A percentile compares a stretch with the other conserved stretches of the same genome.
Conservation (phyloP, 108 stramenopile genomes). For the Fragilaria radians region DNA sequence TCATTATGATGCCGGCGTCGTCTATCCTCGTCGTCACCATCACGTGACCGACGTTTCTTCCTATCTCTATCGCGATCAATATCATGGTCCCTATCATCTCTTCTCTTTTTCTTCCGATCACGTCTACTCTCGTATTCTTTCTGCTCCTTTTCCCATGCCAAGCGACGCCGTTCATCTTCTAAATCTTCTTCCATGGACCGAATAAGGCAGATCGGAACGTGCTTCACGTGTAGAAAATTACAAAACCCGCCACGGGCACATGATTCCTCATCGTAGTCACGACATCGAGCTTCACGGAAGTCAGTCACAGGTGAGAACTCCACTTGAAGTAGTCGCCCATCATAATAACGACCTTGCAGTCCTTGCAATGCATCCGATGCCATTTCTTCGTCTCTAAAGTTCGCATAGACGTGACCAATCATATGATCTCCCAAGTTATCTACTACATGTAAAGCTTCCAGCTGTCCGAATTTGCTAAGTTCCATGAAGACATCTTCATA, state of each 20-base stretch:
- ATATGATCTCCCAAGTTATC: constrained; percentile 99
- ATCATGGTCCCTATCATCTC: constrained; percentile 1
- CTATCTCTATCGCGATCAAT: neutral
- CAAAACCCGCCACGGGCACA: constrained; percentile 92
- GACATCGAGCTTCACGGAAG: constrained; percentile 93
- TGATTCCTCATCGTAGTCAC: constrained; percentile 83
- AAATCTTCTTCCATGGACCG: constrained; percentile 71
- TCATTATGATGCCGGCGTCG: neutral
- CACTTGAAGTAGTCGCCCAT: constrained; percentile 78
- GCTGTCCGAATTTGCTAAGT: constrained; percentile 87
- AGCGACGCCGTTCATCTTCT: constrained; percentile 41
- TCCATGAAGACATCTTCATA: constrained; percentile 81
- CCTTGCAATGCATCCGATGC: constrained; percentile 85
- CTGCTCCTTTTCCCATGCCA: constrained; percentile 8
- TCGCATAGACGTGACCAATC: constrained; percentile 92
- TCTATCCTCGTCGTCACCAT: neutral
- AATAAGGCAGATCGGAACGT: constrained; percentile 65
- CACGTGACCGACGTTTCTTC: neutral
- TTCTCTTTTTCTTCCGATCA: constrained; percentile 8
- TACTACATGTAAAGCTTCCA: constrained; percentile 93
- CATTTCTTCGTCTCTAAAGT: constrained; percentile 94
- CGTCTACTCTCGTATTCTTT: constrained; percentile 23
- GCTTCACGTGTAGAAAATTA: constrained; percentile 97
- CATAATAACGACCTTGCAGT: constrained; percentile 91
- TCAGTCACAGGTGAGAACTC: constrained; percentile 96